phyloP scores from a whole-genome alignment of 306 rosid species.

The Cucurbita argyrosperma region DNA sequence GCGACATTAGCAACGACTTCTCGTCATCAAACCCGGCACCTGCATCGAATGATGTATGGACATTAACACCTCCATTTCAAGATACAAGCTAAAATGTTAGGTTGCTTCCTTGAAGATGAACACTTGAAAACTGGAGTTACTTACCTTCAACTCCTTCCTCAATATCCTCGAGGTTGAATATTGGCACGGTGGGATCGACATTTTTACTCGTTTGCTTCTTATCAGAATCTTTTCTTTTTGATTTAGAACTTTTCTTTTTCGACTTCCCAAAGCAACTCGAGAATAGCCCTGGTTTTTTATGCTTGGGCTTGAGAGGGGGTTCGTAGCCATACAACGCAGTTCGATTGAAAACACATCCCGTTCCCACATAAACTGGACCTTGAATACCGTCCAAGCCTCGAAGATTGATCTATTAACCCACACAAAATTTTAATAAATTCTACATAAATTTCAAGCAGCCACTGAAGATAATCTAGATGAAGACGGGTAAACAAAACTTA shows the following conservation, averaged over 20 bases:
- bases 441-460: background rate
- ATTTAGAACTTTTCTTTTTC: slow-evolving; percentile 55
- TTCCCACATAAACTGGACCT: slow-evolving; percentile 98
- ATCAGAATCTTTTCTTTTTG: slow-evolving; percentile 63
- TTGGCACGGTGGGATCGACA: slow-evolving; percentile 72
- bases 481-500: slow-evolving; percentile 20
- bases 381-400: slow-evolving; percentile 97
- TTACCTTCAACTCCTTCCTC: slow-evolving; percentile 97
- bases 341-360: slow-evolving; percentile 94
- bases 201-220: slow-evolving; percentile 66
- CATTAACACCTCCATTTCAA: background rate
- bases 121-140: background rate
- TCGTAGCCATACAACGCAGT: slow-evolving; percentile 91
- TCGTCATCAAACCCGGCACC: slow-evolving; percentile 97
- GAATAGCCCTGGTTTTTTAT: slow-evolving; percentile 51
- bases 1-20: slow-evolving; percentile 75
- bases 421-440: background rate
- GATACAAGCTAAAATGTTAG: background rate
- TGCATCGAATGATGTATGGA: slow-evolving; percentile 5
- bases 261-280: slow-evolving; percentile 63
- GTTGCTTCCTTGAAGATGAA: background rate
- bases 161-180: slow-evolving; percentile 82
- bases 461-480: background rate
- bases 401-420: slow-evolving; percentile 66
- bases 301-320: slow-evolving; percentile 86